Evolutionary conservation across 176 grass and related monocot genomes (phyloP).

Genomic region (Avena insularis): DNA sequence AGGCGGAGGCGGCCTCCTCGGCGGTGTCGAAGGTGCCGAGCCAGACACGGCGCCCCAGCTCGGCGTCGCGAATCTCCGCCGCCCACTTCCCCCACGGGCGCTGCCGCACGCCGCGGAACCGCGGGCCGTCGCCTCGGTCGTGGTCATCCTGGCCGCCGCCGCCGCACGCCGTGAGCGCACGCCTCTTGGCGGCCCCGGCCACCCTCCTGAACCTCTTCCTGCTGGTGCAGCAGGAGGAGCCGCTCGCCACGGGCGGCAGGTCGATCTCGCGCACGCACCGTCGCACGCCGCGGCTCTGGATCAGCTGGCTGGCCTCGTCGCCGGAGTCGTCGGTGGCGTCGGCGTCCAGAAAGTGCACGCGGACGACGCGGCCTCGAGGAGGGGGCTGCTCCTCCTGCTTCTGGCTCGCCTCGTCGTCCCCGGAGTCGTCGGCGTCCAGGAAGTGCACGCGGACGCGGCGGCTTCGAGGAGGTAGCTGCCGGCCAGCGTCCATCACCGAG

Average conservation of each 20-base stretch:
- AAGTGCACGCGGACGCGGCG: too few species aligned
- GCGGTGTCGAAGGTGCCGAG: slow-evolving; percentile 87
- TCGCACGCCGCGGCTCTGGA: background rate
- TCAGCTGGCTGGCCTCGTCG: background rate
- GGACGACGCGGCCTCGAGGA: slow-evolving; percentile 26
- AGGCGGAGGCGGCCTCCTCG: slow-evolving; percentile 62
- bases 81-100: slow-evolving; percentile 97
- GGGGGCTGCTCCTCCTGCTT: background rate
- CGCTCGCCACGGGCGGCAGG: background rate
- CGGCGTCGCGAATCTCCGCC: slow-evolving; percentile 87
- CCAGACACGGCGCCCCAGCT: slow-evolving; percentile 72
- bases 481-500: too few species aligned
- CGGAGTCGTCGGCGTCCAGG: too few species aligned
- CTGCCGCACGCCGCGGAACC: slow-evolving; percentile 74
- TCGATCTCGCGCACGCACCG: slow-evolving; percentile 40
- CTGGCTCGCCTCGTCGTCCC: too few species aligned
- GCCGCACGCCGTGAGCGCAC: slow-evolving; percentile 48
- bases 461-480: too few species aligned
- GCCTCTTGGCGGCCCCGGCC: slow-evolving; percentile 27
- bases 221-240: background rate
- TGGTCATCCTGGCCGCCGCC: slow-evolving; percentile 24
- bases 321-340: slow-evolving; percentile 74
- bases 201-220: background rate
- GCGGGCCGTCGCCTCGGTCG: slow-evolving; percentile 50
- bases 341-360: slow-evolving; percentile 57